Percentiles rank a stretch among this genome's conserved stretches.
These are phyloP conservation scores for Phaeolepiota aurea DNA, from an alignment of 768 basidiomycete genomes.

Conservation along the genomic window DNA sequence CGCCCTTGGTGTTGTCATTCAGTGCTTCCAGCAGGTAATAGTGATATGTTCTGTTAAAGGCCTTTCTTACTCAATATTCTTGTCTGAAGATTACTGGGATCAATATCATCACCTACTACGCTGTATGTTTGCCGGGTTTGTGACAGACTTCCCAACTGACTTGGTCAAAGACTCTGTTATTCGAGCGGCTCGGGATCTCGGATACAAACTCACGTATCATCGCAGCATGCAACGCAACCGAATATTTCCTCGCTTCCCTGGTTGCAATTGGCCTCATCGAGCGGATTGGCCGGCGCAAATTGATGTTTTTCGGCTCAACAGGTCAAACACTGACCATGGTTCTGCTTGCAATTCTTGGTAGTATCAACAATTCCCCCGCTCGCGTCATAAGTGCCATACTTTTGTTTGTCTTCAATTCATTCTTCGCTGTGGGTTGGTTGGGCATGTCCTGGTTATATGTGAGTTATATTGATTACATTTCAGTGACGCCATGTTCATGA, in stretches of 20 bases:
- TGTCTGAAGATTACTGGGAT: conserved; percentile 43
- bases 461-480: conserved; percentile 13
- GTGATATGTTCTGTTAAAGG: neutral
- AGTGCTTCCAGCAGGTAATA: conserved; percentile 61
- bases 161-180: conserved; percentile 37
- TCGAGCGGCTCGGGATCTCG: conserved; percentile 50
- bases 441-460: conserved; percentile 69
- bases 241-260: conserved; percentile 66
- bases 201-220: conserved; percentile 53
- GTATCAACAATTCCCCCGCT: conserved; percentile 34
- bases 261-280: conserved; percentile 68
- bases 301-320: conserved; percentile 64
- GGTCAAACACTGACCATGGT: conserved; percentile 54
- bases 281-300: conserved; percentile 59
- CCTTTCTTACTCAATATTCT: neutral
- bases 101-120: conserved; percentile 58
- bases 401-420: conserved; percentile 64
- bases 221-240: conserved; percentile 61
- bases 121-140: conserved; percentile 11
- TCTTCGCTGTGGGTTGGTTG: conserved; percentile 65
- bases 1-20: conserved; percentile 44
- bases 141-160: neutral
- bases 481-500: too few relatives aligned
- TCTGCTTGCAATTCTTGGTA: conserved; percentile 50
- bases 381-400: conserved; percentile 46